These are phyloP conservation scores for Cymbopogon citratus DNA, from an alignment of 176 grass and related monocot species.

Conservation along the genomic window DNA sequence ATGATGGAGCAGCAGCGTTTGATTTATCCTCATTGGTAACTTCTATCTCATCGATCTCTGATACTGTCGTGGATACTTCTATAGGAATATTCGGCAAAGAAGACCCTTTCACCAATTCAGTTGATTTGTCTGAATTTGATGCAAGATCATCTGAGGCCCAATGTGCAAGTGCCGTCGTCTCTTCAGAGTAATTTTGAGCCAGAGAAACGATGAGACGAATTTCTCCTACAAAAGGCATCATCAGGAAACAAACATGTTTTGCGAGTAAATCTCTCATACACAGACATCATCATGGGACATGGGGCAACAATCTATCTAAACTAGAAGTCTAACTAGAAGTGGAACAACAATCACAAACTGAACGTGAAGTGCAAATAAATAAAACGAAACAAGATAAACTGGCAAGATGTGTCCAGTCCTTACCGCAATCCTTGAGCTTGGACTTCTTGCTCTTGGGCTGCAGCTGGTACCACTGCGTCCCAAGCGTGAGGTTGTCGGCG, in stretches of 20 bases:
- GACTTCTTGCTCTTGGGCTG: conserved; percentile 80
- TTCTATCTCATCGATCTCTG: conserved; percentile 32
- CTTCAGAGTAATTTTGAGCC: conserved; percentile 52
- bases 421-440: conserved; percentile 73
- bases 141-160: conserved; percentile 55
- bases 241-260: neutral
- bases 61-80: conserved; percentile 20
- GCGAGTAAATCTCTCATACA: neutral
- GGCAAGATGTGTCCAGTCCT: neutral
- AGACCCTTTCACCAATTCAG: conserved; percentile 54
- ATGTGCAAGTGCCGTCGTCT: conserved; percentile 23
- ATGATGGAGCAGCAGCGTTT: conserved; percentile 28
- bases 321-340: neutral
- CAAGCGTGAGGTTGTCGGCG: conserved; percentile 60
- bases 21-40: conserved; percentile 44
- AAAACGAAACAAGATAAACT: neutral
- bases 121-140: conserved; percentile 82
- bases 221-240: conserved; percentile 50
- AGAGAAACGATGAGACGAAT: conserved; percentile 55
- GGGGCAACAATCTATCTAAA: neutral
- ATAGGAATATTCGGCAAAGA: conserved; percentile 35
- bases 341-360: neutral
- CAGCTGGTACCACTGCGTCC: conserved; percentile 68
- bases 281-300: neutral
- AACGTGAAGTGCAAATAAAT: neutral